phyloP scores from a whole-genome alignment of 345 rosid genomes.

The Eucalyptus sp. region DNA sequence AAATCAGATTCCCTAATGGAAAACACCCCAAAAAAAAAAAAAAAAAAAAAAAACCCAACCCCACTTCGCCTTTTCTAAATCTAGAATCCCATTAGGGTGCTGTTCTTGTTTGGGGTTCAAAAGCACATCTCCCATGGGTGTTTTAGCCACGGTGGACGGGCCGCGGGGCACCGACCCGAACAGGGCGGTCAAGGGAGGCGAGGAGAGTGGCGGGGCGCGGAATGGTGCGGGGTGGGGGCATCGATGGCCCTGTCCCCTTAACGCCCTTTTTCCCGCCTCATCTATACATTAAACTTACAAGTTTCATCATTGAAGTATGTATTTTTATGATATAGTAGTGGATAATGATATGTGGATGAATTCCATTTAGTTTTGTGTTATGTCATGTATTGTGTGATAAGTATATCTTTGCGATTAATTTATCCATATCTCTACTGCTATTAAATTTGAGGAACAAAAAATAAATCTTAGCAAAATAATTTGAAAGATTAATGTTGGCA shows the following conservation, averaged over 20 bases:
- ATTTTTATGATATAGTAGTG: neutral
- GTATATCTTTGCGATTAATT: neutral
- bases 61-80: neutral
- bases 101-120: neutral
- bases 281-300: neutral
- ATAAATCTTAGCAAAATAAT: neutral
- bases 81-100: neutral
- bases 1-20: neutral
- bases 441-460: neutral
- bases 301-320: neutral
- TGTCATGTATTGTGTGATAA: neutral
- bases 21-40: neutral
- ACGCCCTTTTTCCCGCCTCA: neutral
- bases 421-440: neutral
- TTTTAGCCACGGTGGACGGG: neutral
- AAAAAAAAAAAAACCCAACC: neutral
- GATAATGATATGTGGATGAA: neutral
- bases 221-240: neutral
- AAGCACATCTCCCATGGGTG: neutral
- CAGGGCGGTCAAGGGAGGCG: neutral
- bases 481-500: neutral
- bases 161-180: neutral
- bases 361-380: neutral
- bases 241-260: neutral
- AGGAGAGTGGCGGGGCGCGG: neutral